Percentiles rank a stretch among this genome's conserved stretches.
Evolutionary conservation across 2,329 filamentous ascomycete genomes (phyloP).

Genomic region (Colletotrichum sp.): DNA sequence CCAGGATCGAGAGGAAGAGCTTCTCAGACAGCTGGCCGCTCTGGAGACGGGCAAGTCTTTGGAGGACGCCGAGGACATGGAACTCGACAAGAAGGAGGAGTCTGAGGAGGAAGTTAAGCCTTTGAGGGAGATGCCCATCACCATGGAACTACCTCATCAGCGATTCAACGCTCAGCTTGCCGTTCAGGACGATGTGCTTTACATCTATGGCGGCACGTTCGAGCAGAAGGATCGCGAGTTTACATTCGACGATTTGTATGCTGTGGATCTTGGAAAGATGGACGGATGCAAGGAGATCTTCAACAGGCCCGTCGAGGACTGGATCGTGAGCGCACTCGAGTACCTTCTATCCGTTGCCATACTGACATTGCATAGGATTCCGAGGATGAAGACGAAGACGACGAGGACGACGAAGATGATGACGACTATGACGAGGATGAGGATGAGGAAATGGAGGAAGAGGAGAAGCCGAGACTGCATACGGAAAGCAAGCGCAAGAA

Average conservation of each 20-base stretch:
- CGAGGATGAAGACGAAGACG: slow-evolving; percentile 64
- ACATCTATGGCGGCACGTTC: slow-evolving; percentile 93
- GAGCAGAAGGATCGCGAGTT: slow-evolving; percentile 95
- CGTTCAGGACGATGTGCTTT: slow-evolving; percentile 90
- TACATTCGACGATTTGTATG: slow-evolving; percentile 94
- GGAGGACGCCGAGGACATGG: slow-evolving; percentile 54
- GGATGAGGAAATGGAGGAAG: slow-evolving; percentile 54
- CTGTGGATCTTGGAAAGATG: slow-evolving; percentile 91
- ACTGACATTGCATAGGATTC: slow-evolving; percentile 50
- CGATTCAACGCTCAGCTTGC: slow-evolving; percentile 91
- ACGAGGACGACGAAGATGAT: slow-evolving; percentile 59
- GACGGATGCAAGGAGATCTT: slow-evolving; percentile 95
- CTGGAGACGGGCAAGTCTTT: slow-evolving; percentile 77
- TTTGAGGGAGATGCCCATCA: slow-evolving; percentile 67
- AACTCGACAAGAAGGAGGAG: slow-evolving; percentile 53
- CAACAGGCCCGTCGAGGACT: slow-evolving; percentile 82
- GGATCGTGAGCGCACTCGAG: slow-evolving; percentile 64
- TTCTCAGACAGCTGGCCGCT: slow-evolving; percentile 84
- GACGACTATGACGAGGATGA: slow-evolving; percentile 58
- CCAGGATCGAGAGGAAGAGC: slow-evolving; percentile 90
- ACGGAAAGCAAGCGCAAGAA: slow-evolving; percentile 64
- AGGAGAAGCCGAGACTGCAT: slow-evolving; percentile 44
- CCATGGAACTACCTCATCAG: slow-evolving; percentile 85
- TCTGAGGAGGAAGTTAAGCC: slow-evolving; percentile 62
- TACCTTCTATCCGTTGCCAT: slow-evolving; percentile 29